Evolutionary conservation across 179 eudicot species (phyloP).

Genomic region (Sideroxylon spinosum): DNA sequence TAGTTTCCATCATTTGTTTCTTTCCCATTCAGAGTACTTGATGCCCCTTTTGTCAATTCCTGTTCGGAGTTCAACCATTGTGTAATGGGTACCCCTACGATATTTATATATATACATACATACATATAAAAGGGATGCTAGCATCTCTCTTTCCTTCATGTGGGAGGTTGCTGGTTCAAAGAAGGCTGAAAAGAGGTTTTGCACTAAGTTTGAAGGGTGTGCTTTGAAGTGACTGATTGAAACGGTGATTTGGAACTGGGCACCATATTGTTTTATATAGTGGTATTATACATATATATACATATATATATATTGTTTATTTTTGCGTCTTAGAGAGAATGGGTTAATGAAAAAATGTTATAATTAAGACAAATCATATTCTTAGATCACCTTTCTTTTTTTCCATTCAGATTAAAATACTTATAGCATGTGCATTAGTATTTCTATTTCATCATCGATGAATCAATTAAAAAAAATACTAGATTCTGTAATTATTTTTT

Average conservation of each 20-base stretch:
- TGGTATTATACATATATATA: too few relatives aligned
- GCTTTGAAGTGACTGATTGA: slow-evolving; percentile 2
- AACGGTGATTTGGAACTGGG: background rate
- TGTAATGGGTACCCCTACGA: slow-evolving; percentile 7
- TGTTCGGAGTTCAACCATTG: background rate
- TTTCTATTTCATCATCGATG: too few relatives aligned
- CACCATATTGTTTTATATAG: background rate
- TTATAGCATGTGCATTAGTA: too few relatives aligned
- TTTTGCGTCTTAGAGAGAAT: too few relatives aligned
- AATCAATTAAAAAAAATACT: too few relatives aligned
- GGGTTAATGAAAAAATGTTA: too few relatives aligned
- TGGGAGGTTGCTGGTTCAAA: slow-evolving; percentile 4
- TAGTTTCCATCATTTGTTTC: background rate
- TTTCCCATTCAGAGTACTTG: background rate
- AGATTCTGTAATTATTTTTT: too few relatives aligned
- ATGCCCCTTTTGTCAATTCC: background rate
- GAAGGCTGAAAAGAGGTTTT: background rate
- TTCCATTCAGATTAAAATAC: too few relatives aligned
- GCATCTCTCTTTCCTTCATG: background rate
- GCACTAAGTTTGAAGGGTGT: background rate
- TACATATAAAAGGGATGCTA: background rate
- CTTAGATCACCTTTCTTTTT: too few relatives aligned
- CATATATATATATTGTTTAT: too few relatives aligned
- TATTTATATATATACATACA: background rate
- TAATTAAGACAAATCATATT: too few relatives aligned